These are phyloP conservation scores for Mucor circinelloides DNA, from an alignment of 371 early-diverging fungal genomes.

Conservation along the genomic window DNA sequence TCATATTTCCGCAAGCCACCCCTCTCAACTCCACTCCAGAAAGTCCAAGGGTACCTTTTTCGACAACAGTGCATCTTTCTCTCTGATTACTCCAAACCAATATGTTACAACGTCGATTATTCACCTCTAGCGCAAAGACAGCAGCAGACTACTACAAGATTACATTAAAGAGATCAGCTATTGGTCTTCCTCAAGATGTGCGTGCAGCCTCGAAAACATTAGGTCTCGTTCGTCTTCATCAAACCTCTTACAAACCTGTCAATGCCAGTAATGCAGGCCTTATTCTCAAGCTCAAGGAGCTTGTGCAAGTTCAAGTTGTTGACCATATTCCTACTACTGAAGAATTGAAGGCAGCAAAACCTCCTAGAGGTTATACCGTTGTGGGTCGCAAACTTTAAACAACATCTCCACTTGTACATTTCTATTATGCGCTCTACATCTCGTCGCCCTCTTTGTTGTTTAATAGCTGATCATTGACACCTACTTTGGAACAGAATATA, in stretches of 20 bases:
- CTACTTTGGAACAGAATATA: not conserved
- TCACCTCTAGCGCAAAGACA: constrained; percentile 28
- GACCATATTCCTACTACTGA: constrained; percentile 53
- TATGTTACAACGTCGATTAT: constrained; percentile 37
- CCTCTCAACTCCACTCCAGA: not conserved
- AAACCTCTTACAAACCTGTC: constrained; percentile 64
- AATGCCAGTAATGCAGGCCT: constrained; percentile 70
- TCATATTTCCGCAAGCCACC: not conserved
- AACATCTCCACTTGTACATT: not conserved
- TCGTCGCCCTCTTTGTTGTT: not conserved
- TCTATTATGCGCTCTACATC: not conserved
- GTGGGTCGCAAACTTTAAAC: constrained; percentile 52
- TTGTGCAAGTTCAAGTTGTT: constrained; percentile 74
- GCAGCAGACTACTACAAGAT: constrained; percentile 59
- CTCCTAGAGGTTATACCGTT: constrained; percentile 60
- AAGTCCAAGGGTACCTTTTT: not conserved
- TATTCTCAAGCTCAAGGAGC: constrained; percentile 81
- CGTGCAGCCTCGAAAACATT: constrained; percentile 60
- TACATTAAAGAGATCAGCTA: constrained; percentile 60
- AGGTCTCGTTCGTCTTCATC: constrained; percentile 58
- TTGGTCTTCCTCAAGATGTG: constrained; percentile 58
- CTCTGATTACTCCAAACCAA: not conserved
- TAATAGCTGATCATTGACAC: not conserved
- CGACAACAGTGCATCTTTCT: not conserved
- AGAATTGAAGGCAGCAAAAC: constrained; percentile 40